A percentile compares a stretch with the other conserved stretches of the same genome.
phyloP scores from a whole-genome alignment of 139 green algal genomes.

The Pleodorina starrii region DNA sequence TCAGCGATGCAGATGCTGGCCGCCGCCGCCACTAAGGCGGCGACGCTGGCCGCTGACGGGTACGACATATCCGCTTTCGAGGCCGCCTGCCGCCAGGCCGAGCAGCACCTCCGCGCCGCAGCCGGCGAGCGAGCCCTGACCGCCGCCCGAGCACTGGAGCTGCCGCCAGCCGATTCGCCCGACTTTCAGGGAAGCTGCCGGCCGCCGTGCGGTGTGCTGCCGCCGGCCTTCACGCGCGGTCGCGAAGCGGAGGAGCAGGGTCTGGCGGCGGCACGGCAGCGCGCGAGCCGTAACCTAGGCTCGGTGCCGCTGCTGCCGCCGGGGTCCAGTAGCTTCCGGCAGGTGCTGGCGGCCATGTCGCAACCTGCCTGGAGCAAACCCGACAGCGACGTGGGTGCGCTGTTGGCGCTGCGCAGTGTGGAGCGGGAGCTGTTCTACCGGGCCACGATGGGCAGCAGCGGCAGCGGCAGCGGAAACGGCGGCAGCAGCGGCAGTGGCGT shows the following conservation, averaged over 20 bases:
- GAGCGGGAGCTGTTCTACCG: conserved; percentile 60
- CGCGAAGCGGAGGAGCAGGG: neutral
- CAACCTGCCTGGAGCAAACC: too few relatives aligned
- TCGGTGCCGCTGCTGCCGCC: conserved; percentile 16
- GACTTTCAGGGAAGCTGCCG: neutral
- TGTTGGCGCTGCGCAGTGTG: conserved; percentile 52
- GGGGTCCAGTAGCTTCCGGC: neutral
- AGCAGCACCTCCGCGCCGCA: neutral
- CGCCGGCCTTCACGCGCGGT: neutral
- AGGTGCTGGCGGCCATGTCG: neutral
- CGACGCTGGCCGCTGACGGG: conserved; percentile 48
- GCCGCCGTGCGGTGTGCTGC: conserved; percentile 30
- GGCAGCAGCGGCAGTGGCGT: conserved; percentile 35
- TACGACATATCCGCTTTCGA: conserved; percentile 47
- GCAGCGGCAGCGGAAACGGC: neutral
- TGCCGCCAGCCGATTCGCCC: neutral
- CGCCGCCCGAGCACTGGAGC: neutral
- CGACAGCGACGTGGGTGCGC: conserved; percentile 46
- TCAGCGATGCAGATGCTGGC: conserved; percentile 58
- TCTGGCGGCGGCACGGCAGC: conserved; percentile 21
- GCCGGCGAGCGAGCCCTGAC: conserved; percentile 22
- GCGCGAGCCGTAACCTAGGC: conserved; percentile 50
- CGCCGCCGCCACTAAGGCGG: conserved; percentile 42
- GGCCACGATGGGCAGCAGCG: conserved; percentile 18
- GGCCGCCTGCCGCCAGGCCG: conserved; percentile 1